These are phyloP conservation scores for Chamaecrista fasciculata DNA, from an alignment of 306 rosid genomes.

Conservation along the genomic window DNA sequence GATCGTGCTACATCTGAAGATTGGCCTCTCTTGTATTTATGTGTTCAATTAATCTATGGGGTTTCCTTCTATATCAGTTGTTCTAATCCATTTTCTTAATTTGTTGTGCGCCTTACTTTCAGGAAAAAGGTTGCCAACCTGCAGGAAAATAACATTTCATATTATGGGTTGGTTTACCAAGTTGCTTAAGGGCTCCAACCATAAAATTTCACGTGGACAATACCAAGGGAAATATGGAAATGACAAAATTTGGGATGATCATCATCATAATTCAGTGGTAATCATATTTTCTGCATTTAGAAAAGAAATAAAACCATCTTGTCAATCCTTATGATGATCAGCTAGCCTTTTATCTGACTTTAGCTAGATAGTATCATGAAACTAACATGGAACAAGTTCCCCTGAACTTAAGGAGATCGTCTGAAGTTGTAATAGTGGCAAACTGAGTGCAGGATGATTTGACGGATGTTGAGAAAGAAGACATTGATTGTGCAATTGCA, in stretches of 20 bases:
- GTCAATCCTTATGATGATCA: slow-evolving; percentile 9
- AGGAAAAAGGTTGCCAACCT: slow-evolving; percentile 39
- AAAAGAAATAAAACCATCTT: neutral
- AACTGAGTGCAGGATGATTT: slow-evolving; percentile 65
- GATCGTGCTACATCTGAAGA: slow-evolving; percentile 11
- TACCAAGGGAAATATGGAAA: slow-evolving; percentile 52
- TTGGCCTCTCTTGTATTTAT: slow-evolving; percentile 7
- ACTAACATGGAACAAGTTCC: slow-evolving; percentile 15
- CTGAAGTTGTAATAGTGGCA: slow-evolving; percentile 34
- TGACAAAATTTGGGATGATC: slow-evolving; percentile 45
- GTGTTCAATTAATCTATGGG: slow-evolving; percentile 18
- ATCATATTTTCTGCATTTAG: slow-evolving; percentile 33
- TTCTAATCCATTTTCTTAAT: neutral
- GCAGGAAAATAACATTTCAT: slow-evolving; percentile 24
- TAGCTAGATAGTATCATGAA: slow-evolving; percentile 9
- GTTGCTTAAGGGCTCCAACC: slow-evolving; percentile 73
- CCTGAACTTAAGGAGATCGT: slow-evolving; percentile 25
- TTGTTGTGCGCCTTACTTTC: slow-evolving; percentile 28
- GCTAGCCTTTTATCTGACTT: slow-evolving; percentile 14
- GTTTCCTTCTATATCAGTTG: slow-evolving; percentile 10
- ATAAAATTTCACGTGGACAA: slow-evolving; percentile 47
- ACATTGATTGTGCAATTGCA: slow-evolving; percentile 72
- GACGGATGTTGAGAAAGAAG: slow-evolving; percentile 60
- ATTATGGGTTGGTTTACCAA: slow-evolving; percentile 88
- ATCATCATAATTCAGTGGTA: slow-evolving; percentile 63